A percentile compares a stretch with the other conserved stretches of the same genome.
phyloP scores from a whole-genome alignment of 2,329 filamentous ascomycete species.

The Pseudogymnoascus sp. region DNA sequence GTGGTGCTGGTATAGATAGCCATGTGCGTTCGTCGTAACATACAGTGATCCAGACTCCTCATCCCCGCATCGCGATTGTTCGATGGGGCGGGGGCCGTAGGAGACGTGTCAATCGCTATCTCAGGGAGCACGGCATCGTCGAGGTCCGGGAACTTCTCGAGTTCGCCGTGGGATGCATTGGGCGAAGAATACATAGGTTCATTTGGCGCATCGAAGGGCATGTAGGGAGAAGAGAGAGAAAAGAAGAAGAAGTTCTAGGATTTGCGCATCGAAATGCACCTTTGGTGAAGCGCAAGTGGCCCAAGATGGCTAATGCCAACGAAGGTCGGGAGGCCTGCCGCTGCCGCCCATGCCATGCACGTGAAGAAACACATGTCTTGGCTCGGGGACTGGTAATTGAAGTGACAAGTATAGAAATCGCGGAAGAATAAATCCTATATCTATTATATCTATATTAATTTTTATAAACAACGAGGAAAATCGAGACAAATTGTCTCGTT shows the following conservation, averaged over 20 bases:
- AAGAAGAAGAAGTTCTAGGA: neutral
- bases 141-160: slow-evolving; percentile 24
- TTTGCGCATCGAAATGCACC: slow-evolving; percentile 3
- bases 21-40: slow-evolving; percentile 22
- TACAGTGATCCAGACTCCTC: slow-evolving; percentile 72
- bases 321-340: neutral
- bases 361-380: slow-evolving; percentile 1
- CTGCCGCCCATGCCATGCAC: neutral
- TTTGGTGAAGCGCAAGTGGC: slow-evolving; percentile 1
- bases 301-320: neutral
- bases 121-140: slow-evolving; percentile 23
- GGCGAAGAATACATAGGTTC: slow-evolving; percentile 28
- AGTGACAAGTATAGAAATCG: neutral
- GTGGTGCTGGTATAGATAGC: neutral
- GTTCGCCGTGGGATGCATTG: slow-evolving; percentile 26
- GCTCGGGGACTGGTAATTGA: neutral
- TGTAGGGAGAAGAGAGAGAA: neutral
- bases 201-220: slow-evolving; percentile 18
- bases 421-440: neutral
- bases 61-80: slow-evolving; percentile 61
- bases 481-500: neutral
- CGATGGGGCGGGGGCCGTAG: neutral
- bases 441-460: neutral
- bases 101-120: slow-evolving; percentile 6
- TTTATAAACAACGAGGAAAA: neutral